Percentiles rank a stretch among this genome's conserved stretches.
Evolutionary conservation across 2,329 filamentous ascomycete species (phyloP).

Genomic region (Xylaria polymorpha): DNA sequence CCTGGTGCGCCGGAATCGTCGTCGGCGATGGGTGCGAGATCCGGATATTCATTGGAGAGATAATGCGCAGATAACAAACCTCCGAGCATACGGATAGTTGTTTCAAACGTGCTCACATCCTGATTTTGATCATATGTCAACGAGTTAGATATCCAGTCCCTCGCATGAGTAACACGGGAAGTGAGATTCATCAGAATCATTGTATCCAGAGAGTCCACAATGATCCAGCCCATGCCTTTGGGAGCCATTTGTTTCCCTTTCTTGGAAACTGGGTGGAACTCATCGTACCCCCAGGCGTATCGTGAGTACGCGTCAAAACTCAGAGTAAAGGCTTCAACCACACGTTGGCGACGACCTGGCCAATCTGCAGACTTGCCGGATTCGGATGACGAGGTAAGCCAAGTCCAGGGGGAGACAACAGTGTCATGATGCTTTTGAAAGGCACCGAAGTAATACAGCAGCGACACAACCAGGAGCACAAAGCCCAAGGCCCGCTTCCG

Average conservation of each 20-base stretch:
- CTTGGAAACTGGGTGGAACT: constrained; percentile 86
- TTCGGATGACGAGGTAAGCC: constrained; percentile 64
- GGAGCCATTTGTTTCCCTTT: constrained; percentile 84
- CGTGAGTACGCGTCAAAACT: constrained; percentile 95
- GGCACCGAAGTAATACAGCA: constrained; percentile 77
- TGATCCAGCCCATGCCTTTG: constrained; percentile 96
- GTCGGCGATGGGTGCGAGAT: constrained; percentile 78
- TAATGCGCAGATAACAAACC: constrained; percentile 94
- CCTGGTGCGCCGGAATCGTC: constrained; percentile 78
- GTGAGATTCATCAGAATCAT: constrained; percentile 99
- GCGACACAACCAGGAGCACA: constrained; percentile 63
- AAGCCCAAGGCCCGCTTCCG: constrained; percentile 70
- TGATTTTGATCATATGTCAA: constrained; percentile 91
- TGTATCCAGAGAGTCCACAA: constrained; percentile 94
- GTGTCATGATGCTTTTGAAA: constrained; percentile 57
- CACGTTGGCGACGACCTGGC: constrained; percentile 79
- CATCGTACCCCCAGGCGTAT: constrained; percentile 93
- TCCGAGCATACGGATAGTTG: constrained; percentile 96
- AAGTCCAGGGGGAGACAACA: constrained; percentile 63
- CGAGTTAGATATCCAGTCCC: constrained; percentile 86
- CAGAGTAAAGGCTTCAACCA: constrained; percentile 88
- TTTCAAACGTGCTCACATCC: constrained; percentile 97
- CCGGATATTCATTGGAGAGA: constrained; percentile 83
- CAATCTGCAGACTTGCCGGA: constrained; percentile 70
- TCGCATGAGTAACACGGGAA: constrained; percentile 81